Conservation (phyloP, 2,329 filamentous ascomycete genomes). For the Huntiella bhutanensis region DNA sequence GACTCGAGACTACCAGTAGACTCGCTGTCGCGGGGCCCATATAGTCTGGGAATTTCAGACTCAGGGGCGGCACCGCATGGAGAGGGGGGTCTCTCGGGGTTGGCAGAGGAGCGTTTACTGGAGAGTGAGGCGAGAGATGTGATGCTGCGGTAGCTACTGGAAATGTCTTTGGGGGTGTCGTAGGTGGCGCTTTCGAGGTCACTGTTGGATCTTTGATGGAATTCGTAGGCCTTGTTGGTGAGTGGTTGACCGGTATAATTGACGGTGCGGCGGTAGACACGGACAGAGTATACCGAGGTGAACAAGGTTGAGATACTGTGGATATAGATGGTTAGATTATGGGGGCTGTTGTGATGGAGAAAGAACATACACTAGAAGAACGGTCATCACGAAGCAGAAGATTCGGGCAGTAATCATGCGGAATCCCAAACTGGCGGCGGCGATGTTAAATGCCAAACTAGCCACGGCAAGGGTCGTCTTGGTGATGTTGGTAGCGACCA, state of each 20-base stretch:
- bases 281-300: constrained; percentile 27
- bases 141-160: not conserved
- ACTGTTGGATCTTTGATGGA: constrained; percentile 13
- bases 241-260: constrained; percentile 32
- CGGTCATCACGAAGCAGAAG: constrained; percentile 31
- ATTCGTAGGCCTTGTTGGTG: constrained; percentile 30
- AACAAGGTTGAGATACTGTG: constrained; percentile 24
- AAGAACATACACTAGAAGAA: constrained; percentile 1
- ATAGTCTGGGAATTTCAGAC: not conserved
- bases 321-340: not conserved
- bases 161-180: not conserved
- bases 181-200: constrained; percentile 9
- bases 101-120: not conserved
- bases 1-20: not conserved
- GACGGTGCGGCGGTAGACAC: constrained; percentile 28
- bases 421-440: constrained; percentile 24
- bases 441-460: constrained; percentile 29
- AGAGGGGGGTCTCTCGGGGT: not conserved
- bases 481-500: constrained; percentile 32
- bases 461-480: constrained; percentile 28
- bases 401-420: constrained; percentile 17
- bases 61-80: not conserved
- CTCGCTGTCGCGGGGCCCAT: not conserved
- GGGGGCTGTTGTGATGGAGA: not conserved
- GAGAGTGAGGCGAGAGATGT: constrained; percentile 3